Evolutionary conservation across 78 protist genomes (phyloP).

Genomic region (Bodo saltans): DNA sequence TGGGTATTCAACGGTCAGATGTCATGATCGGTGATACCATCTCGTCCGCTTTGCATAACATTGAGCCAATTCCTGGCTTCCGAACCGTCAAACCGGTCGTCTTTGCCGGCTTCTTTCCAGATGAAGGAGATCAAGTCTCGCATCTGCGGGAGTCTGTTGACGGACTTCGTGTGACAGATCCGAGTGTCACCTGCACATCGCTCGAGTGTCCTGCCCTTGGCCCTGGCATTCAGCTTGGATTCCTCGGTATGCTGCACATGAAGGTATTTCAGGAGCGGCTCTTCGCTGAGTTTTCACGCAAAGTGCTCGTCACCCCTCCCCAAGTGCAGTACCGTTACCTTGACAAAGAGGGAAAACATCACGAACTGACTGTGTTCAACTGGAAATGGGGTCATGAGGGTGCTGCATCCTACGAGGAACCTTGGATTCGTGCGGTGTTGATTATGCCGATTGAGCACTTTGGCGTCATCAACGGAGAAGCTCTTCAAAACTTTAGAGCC

Average conservation of each 20-base stretch:
- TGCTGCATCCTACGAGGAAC: background rate
- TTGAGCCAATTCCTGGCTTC: slow-evolving; percentile 18
- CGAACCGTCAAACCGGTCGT: slow-evolving; percentile 13
- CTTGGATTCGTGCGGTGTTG: background rate
- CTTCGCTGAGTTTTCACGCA: slow-evolving; percentile 42
- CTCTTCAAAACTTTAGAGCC: slow-evolving; percentile 8
- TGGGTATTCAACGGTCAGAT: slow-evolving; percentile 53
- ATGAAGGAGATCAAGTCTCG: background rate
- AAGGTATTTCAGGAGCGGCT: slow-evolving; percentile 76
- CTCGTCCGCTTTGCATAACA: background rate
- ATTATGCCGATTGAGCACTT: background rate
- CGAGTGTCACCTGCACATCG: slow-evolving; percentile 46
- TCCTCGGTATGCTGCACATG: slow-evolving; percentile 90
- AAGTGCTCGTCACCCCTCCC: slow-evolving; percentile 61
- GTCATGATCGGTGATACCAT: slow-evolving; percentile 87
- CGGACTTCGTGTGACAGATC: slow-evolving; percentile 62
- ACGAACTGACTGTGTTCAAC: background rate
- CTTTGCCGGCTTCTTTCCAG: slow-evolving; percentile 34
- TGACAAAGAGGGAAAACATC: background rate
- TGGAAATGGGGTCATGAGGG: background rate
- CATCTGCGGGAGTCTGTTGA: slow-evolving; percentile 40
- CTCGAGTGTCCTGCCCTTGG: slow-evolving; percentile 72
- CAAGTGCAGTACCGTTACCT: background rate
- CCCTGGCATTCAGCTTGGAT: slow-evolving; percentile 84
- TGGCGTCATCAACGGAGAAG: background rate